Evolutionary conservation across 768 basidiomycete species (phyloP), one percentile per base, ranked within the genome.

Genomic region (Hericium coralloides): DNA sequence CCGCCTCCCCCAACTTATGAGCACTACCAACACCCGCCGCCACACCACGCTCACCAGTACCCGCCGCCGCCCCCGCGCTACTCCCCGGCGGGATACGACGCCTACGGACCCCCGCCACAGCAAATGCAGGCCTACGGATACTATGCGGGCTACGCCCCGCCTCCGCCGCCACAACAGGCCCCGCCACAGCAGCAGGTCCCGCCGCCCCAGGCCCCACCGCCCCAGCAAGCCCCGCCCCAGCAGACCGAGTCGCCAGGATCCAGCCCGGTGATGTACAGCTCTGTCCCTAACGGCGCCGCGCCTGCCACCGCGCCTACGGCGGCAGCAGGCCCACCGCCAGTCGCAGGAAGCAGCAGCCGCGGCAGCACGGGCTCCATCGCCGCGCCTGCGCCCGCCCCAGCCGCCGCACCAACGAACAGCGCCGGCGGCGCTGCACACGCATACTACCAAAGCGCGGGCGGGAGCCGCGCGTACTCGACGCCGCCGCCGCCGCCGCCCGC

Each of bases 131-230:
- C 15, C 12, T 22, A 26, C 14, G 48, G 48, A n/a, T 49, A 49
- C 48, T 49, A 49, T 20, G 12, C 48, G 8, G 48, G 48, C 18
- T 49, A 49, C 25, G 38, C 53, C 10, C 53, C 31, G 8, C 59
- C 59, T 1, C 61, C 60, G n/a, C 58, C 61, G 41, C 58, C 58
- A 23, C 60, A 59, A 49, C 60, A 61, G 36, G 43, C 52, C 20
- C 52, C 59, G 2, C 54, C 55, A 7, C 23, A 55, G 8, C 55
- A 56, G 23, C 49, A 45, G 10, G 55, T 54, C 22, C 18, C 39
- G 14, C 53, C 56, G 2, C 60, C 60, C 1, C 60, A 58, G 17
- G 57, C 53, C 0, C 57, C 58, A 2, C 50, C 58, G 22, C 52
- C 55, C 26, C 58, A 54, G 26, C 58, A 61, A 12, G 51, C 22